Evolutionary conservation across 768 basidiomycete species (phyloP).

Genomic region (Amanita fuliginea): DNA sequence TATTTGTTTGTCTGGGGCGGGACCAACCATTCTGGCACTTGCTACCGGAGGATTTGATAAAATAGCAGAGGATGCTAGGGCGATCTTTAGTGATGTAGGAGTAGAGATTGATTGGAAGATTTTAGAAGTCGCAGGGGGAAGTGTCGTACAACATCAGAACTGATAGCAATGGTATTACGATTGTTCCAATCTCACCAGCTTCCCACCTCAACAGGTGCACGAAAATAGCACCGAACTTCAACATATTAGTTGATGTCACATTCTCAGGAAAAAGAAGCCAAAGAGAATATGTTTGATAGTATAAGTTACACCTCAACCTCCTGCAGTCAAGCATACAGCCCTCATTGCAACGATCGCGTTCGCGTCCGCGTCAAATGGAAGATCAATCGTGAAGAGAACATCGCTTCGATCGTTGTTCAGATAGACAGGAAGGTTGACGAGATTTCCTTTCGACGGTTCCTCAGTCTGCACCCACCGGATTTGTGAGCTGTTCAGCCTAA

Average conservation of each 20-base stretch:
- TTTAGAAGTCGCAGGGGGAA: conserved; percentile 49
- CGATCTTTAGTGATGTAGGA: conserved; percentile 58
- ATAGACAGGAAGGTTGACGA: conserved; percentile 85
- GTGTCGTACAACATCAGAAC: conserved; percentile 18
- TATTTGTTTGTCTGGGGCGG: conserved; percentile 95
- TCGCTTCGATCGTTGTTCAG: conserved; percentile 84
- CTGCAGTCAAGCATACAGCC: conserved; percentile 85
- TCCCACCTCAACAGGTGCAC: too few species aligned
- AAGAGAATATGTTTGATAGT: too few species aligned
- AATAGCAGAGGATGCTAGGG: conserved; percentile 74
- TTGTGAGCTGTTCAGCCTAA: conserved; percentile 71
- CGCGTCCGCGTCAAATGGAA: conserved; percentile 64
- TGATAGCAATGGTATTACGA: background rate
- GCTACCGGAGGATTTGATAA: conserved; percentile 76
- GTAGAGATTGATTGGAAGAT: conserved; percentile 90
- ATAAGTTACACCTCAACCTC: conserved; percentile 34
- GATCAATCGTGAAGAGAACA: conserved; percentile 80
- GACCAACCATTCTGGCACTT: conserved; percentile 93
- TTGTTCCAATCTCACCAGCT: too few species aligned
- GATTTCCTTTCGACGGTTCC: conserved; percentile 22
- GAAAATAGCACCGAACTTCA: too few species aligned
- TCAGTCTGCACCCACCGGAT: conserved; percentile 73
- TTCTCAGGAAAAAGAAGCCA: too few species aligned
- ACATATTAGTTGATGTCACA: too few species aligned
- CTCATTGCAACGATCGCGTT: conserved; percentile 72